These are phyloP conservation scores for Diversispora epigaea DNA, from an alignment of 192 early-diverging fungal genomes.

Conservation along the genomic window DNA sequence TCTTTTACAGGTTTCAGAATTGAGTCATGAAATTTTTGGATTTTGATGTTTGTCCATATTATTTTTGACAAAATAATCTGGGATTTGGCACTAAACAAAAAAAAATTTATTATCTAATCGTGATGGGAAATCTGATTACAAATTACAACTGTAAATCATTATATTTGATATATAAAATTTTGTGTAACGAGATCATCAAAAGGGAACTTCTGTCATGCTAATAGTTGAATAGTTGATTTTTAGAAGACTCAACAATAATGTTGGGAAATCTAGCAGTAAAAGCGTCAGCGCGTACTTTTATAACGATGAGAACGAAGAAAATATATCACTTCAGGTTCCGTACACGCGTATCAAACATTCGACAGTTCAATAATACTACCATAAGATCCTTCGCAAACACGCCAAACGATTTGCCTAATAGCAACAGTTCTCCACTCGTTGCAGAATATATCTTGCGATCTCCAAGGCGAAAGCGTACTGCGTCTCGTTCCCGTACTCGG, in stretches of 20 bases:
- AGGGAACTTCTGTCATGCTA: too few relatives aligned
- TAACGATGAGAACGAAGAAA: neutral
- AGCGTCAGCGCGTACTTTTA: neutral
- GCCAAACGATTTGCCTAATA: slow-evolving; percentile 15
- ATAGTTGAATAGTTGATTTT: too few relatives aligned
- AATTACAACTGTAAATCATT: too few relatives aligned
- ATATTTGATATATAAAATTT: too few relatives aligned
- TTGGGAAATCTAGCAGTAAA: neutral
- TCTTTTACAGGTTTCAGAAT: slow-evolving; percentile 14
- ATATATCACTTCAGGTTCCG: neutral
- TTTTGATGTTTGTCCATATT: slow-evolving; percentile 1
- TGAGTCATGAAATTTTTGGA: neutral
- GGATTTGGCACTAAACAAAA: too few relatives aligned
- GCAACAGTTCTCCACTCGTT: slow-evolving; percentile 7
- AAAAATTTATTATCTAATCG: too few relatives aligned
- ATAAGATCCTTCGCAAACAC: slow-evolving; percentile 16
- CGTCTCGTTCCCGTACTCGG: slow-evolving; percentile 2
- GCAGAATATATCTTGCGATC: slow-evolving; percentile 12
- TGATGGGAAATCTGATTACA: too few relatives aligned
- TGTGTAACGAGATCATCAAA: too few relatives aligned
- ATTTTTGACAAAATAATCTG: too few relatives aligned
- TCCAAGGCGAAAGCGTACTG: slow-evolving; percentile 12
- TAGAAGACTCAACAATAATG: neutral
- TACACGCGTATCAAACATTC: neutral
- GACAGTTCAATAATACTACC: neutral